phyloP scores from a whole-genome alignment of 23 red algal species.

The Pyropia haitanensis region DNA sequence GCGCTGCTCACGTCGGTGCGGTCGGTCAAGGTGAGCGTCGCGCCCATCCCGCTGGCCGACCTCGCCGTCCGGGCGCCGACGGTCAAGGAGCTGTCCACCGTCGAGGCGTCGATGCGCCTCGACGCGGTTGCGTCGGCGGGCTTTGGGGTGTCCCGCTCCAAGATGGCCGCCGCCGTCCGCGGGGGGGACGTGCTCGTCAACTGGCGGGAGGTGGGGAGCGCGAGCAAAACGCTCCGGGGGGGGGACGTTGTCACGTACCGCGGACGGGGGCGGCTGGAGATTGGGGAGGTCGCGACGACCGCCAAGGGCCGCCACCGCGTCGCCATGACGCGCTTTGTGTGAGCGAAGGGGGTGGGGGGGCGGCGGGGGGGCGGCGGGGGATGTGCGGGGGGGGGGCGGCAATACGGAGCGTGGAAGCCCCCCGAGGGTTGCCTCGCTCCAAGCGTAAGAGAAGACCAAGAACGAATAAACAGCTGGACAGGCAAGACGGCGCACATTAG shows the following conservation, averaged over 20 bases:
- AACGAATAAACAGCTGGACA: no score
- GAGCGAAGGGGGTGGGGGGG: background rate
- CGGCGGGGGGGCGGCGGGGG: no score
- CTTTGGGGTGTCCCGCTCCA: conserved; percentile 49
- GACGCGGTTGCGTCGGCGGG: conserved; percentile 83
- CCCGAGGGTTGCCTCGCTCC: no score
- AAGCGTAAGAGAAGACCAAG: no score
- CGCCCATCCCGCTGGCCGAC: conserved; percentile 11
- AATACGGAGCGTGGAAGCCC: no score
- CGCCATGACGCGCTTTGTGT: conserved; percentile 43
- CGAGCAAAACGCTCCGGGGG: conserved; percentile 14
- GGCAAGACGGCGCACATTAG: no score
- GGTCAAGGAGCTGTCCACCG: conserved; percentile 39
- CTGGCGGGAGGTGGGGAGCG: conserved; percentile 9
- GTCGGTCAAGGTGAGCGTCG: conserved; percentile 7
- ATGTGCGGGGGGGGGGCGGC: no score
- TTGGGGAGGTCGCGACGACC: conserved; percentile 36
- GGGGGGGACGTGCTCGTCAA: conserved; percentile 48
- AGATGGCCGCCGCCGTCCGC: conserved; percentile 36
- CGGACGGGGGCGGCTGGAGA: conserved; percentile 47
- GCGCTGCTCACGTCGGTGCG: conserved; percentile 15
- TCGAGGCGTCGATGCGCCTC: conserved; percentile 66
- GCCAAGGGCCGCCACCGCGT: conserved; percentile 54
- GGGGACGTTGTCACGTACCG: conserved; percentile 54
- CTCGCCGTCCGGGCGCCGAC: conserved; percentile 19